phyloP scores from a whole-genome alignment of 345 rosid species.

The Viola odorata region DNA sequence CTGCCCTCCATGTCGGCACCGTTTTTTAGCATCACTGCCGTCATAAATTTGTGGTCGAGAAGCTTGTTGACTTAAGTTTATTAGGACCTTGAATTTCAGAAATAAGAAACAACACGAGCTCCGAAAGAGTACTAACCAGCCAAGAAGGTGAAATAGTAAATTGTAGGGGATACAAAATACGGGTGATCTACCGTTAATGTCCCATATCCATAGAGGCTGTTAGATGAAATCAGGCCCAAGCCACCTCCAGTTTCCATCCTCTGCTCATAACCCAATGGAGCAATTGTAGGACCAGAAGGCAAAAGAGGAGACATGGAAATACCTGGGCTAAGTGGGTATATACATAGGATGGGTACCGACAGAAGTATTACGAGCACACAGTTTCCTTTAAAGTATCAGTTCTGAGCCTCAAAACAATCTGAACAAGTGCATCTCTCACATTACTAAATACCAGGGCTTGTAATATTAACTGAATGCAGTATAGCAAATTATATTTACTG shows the following conservation, averaged over 20 bases:
- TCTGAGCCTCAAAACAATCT: slow-evolving; percentile 83
- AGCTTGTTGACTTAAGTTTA: no score
- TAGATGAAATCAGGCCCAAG: slow-evolving; percentile 61
- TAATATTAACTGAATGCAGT: not conserved
- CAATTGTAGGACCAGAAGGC: slow-evolving; percentile 58
- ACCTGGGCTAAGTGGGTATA: slow-evolving; percentile 43
- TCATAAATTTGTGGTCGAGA: no score
- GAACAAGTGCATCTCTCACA: slow-evolving; percentile 90
- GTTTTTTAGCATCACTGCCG: no score
- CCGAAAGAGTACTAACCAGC: no score
- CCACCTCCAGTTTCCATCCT: slow-evolving; percentile 60
- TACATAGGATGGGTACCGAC: slow-evolving; percentile 52
- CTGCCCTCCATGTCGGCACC: no score
- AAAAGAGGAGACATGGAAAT: slow-evolving; percentile 55
- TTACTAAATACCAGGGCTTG: slow-evolving; percentile 31
- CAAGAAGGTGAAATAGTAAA: not conserved
- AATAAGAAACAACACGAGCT: no score
- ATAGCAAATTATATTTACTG: not conserved
- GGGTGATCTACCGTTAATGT: slow-evolving; percentile 50
- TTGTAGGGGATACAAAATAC: not conserved
- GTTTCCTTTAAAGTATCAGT: slow-evolving; percentile 78
- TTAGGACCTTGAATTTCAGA: no score
- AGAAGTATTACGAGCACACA: slow-evolving; percentile 47
- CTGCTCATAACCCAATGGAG: slow-evolving; percentile 70
- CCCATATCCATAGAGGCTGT: slow-evolving; percentile 72